Evolutionary conservation across 768 basidiomycete species (phyloP).

Genomic region (Mycena sanguinolenta): DNA sequence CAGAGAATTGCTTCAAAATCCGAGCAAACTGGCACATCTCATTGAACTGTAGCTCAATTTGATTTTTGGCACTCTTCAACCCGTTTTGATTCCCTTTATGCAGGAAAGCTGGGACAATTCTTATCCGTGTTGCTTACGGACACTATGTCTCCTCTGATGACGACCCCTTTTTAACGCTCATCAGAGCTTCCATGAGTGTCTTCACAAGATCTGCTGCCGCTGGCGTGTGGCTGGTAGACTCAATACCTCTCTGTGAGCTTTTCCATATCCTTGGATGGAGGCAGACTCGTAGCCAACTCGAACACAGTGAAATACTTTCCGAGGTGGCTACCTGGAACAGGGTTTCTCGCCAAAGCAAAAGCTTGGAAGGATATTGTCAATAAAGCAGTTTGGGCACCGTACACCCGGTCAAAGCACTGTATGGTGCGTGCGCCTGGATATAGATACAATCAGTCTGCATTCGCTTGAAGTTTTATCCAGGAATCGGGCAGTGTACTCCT

Average conservation of each 20-base stretch:
- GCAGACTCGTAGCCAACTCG: not conserved
- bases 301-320: slow-evolving; percentile 16
- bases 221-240: slow-evolving; percentile 18
- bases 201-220: not conserved
- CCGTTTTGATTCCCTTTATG: not conserved
- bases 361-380: slow-evolving; percentile 1
- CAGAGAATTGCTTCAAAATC: not conserved
- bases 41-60: not conserved
- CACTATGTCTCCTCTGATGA: slow-evolving; percentile 3
- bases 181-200: slow-evolving; percentile 4
- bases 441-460: not conserved
- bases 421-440: not conserved
- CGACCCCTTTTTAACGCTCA: not conserved
- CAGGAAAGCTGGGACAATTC: slow-evolving; percentile 10
- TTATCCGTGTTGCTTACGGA: slow-evolving; percentile 20
- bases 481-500: slow-evolving; percentile 6
- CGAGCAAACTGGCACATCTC: not conserved
- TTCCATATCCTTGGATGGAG: not conserved
- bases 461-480: not conserved
- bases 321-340: slow-evolving; percentile 15
- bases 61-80: not conserved
- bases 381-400: not conserved
- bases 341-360: not conserved
- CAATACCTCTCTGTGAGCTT: not conserved
- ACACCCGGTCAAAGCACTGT: not conserved